phyloP scores from a whole-genome alignment of 176 grass and related monocot genomes.

The Eragrostis curvula region DNA sequence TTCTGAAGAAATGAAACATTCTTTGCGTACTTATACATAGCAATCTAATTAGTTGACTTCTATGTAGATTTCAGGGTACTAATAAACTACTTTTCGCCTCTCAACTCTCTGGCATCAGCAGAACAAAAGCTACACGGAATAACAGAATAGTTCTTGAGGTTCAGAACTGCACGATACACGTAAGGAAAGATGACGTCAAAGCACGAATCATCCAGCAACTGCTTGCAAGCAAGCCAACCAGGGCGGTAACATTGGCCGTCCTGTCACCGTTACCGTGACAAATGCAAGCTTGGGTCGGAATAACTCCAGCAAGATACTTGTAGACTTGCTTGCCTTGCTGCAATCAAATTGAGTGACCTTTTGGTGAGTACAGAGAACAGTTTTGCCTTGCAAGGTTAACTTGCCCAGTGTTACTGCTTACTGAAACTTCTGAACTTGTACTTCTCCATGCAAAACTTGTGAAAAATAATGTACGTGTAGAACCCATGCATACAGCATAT shows the following conservation, averaged over 20 bases:
- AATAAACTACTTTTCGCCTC: not conserved
- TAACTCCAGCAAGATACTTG: slow-evolving; percentile 25
- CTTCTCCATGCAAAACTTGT: no score
- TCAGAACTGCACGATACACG: not conserved
- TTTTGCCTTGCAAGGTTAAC: slow-evolving; percentile 29
- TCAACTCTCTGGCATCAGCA: not conserved
- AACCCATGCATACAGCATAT: not conserved
- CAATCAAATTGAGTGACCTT: slow-evolving; percentile 2
- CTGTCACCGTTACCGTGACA: slow-evolving; percentile 39
- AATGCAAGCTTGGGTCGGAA: slow-evolving; percentile 32
- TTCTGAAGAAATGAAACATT: slow-evolving; percentile 35
- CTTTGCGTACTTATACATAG: not conserved
- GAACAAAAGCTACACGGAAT: slow-evolving; percentile 30
- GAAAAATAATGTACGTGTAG: not conserved
- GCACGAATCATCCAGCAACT: slow-evolving; percentile 18
- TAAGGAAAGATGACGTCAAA: slow-evolving; percentile 2
- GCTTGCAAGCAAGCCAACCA: not conserved
- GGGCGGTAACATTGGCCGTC: not conserved
- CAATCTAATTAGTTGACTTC: not conserved
- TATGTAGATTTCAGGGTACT: not conserved
- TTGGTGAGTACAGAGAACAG: slow-evolving; percentile 3
- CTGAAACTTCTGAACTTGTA: slow-evolving; percentile 9
- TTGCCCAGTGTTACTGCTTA: not conserved
- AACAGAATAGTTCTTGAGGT: slow-evolving; percentile 11
- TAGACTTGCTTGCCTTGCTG: slow-evolving; percentile 34